Evolutionary conservation across 2,329 filamentous ascomycete genomes (phyloP).

Genomic region (Fusarium austroafricanum): DNA sequence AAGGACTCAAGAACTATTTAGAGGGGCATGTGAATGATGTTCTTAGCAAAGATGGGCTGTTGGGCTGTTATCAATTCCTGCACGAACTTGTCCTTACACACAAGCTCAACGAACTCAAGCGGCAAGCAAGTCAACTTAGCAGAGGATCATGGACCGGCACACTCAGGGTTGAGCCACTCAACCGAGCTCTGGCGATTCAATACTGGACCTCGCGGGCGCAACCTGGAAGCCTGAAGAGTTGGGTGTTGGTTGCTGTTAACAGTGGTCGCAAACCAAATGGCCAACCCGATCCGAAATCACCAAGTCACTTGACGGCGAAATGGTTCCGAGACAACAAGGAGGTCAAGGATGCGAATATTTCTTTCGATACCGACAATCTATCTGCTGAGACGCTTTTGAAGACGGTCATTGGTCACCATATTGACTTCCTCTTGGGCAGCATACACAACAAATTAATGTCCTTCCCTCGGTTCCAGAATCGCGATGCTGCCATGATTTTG

Average conservation of each 20-base stretch:
- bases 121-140: conserved; percentile 78
- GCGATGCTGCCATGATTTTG: conserved; percentile 69
- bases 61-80: conserved; percentile 85
- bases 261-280: conserved; percentile 67
- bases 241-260: conserved; percentile 87
- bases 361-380: conserved; percentile 73
- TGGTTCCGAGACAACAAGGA: conserved; percentile 90
- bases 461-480: conserved; percentile 70
- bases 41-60: conserved; percentile 76
- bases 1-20: conserved; percentile 72
- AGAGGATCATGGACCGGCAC: conserved; percentile 81
- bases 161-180: conserved; percentile 80
- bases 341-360: conserved; percentile 74
- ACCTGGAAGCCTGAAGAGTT: conserved; percentile 77
- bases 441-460: conserved; percentile 71
- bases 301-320: conserved; percentile 71
- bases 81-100: conserved; percentile 91
- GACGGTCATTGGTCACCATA: conserved; percentile 79
- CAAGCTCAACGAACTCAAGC: conserved; percentile 85
- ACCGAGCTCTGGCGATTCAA: conserved; percentile 85
- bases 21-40: conserved; percentile 78
- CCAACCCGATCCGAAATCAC: conserved; percentile 55
- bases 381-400: conserved; percentile 81
- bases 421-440: conserved; percentile 75
- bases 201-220: conserved; percentile 80